These are phyloP conservation scores for Aphanomyces astaci DNA, from an alignment of 352 stramenopile genomes.

Conservation along the genomic window DNA sequence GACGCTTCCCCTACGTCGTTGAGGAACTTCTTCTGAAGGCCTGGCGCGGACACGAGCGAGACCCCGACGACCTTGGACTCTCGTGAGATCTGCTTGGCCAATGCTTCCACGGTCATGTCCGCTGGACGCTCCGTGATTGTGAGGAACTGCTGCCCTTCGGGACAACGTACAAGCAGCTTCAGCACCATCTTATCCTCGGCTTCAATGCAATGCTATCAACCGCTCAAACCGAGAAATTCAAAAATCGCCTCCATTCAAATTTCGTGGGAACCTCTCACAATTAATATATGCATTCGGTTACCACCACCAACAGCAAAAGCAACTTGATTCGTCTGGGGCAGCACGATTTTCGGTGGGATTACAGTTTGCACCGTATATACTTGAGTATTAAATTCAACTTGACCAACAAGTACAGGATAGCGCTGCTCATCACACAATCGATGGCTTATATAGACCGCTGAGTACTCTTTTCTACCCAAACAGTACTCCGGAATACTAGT, in stretches of 20 bases:
- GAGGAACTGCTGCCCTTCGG: slow-evolving; percentile 11
- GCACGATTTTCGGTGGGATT: no score
- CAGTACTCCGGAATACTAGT: no score
- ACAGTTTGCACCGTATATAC: no score
- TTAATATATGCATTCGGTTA: neutral
- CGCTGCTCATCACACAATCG: no score
- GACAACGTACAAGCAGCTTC: neutral
- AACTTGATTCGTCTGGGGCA: no score
- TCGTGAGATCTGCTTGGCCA: neutral
- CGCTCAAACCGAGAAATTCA: neutral
- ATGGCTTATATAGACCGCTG: no score
- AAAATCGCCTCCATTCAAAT: slow-evolving; percentile 6
- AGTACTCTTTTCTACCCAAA: no score
- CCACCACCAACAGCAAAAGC: no score
- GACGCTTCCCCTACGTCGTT: neutral
- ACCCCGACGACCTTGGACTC: slow-evolving; percentile 4
- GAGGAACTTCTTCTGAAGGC: slow-evolving; percentile 22
- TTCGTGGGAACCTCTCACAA: neutral
- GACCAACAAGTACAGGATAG: no score
- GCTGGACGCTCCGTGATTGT: neutral
- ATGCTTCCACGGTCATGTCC: neutral
- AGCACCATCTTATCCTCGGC: neutral
- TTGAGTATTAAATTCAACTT: no score
- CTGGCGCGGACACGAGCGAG: neutral
- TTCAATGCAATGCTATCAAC: neutral